phyloP scores from a whole-genome alignment of 1,284 basidiomycete species.

The Ceratobasidium sp. region DNA sequence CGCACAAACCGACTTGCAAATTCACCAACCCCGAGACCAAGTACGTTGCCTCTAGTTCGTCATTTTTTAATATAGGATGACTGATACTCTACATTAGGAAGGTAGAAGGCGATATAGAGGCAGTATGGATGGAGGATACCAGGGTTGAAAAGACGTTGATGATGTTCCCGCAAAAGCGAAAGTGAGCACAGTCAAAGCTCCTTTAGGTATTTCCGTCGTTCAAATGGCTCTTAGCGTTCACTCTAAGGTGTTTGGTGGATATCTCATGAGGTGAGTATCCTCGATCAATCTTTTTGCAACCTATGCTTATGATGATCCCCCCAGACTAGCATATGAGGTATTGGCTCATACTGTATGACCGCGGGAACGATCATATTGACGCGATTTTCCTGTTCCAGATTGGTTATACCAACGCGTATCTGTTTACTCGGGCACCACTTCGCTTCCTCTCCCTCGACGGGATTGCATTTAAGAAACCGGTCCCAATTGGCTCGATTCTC shows the following conservation, averaged over 20 bases:
- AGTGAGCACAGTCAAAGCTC: conserved; percentile 57
- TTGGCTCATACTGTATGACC: not conserved
- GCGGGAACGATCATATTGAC: not conserved
- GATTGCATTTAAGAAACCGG: conserved; percentile 79
- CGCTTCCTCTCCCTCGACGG: conserved; percentile 79
- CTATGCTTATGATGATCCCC: conserved; percentile 9
- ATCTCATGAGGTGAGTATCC: conserved; percentile 34
- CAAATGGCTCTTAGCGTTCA: conserved; percentile 61
- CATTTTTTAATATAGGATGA: not conserved
- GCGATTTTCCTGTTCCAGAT: conserved; percentile 57
- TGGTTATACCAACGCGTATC: conserved; percentile 72
- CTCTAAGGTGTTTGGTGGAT: conserved; percentile 79
- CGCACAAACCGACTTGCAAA: conserved; percentile 49
- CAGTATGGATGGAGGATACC: conserved; percentile 72
- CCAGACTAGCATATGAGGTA: conserved; percentile 67
- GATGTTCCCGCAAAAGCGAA: conserved; percentile 87
- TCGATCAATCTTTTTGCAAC: not conserved
- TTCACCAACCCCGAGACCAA: not conserved
- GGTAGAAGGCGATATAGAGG: conserved; percentile 52
- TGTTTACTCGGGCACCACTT: conserved; percentile 72
- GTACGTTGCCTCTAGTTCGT: not conserved
- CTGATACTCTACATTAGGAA: not conserved
- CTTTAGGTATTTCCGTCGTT: not conserved
- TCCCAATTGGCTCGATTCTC: conserved; percentile 81
- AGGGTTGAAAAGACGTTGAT: conserved; percentile 70